Evolutionary conservation across 768 basidiomycete genomes (phyloP).

Genomic region (Saitozyma sp.): DNA sequence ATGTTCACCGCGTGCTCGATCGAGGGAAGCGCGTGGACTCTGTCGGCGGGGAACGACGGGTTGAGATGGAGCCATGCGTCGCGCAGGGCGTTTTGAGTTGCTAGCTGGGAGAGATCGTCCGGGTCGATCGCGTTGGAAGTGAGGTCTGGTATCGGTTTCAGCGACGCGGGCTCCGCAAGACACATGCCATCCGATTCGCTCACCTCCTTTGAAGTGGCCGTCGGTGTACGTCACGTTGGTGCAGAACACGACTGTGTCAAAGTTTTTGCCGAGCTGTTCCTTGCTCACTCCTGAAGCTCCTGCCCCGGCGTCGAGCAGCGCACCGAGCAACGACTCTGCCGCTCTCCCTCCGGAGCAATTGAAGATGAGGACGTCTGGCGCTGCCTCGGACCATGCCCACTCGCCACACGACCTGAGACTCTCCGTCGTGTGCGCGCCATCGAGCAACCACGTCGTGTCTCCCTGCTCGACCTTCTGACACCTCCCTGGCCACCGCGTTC

Average conservation of each 20-base stretch:
- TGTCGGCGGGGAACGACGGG: slow-evolving; percentile 62
- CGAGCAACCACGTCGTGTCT: slow-evolving; percentile 78
- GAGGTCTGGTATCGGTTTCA: slow-evolving; percentile 62
- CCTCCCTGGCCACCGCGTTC: slow-evolving; percentile 86
- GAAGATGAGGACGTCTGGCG: slow-evolving; percentile 69
- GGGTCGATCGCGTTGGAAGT: slow-evolving; percentile 67
- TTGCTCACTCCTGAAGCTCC: slow-evolving; percentile 14
- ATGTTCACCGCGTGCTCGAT: slow-evolving; percentile 82
- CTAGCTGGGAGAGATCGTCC: slow-evolving; percentile 65
- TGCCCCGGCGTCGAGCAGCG: slow-evolving; percentile 61
- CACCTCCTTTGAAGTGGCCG: slow-evolving; percentile 88
- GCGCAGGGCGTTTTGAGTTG: slow-evolving; percentile 73
- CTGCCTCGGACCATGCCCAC: slow-evolving; percentile 74
- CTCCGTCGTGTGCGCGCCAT: slow-evolving; percentile 93
- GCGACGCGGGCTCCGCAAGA: not conserved
- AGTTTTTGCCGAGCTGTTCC: slow-evolving; percentile 51
- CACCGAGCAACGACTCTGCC: slow-evolving; percentile 67
- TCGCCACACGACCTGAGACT: slow-evolving; percentile 81
- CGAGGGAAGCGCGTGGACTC: slow-evolving; percentile 77
- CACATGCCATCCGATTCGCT: slow-evolving; percentile 30
- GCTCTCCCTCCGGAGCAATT: slow-evolving; percentile 93
- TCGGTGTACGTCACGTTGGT: slow-evolving; percentile 91
- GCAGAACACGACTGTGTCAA: slow-evolving; percentile 88
- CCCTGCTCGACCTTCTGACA: slow-evolving; percentile 71
- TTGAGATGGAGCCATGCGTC: slow-evolving; percentile 69